These are phyloP conservation scores for Fusarium circinatum DNA, from an alignment of 2,329 filamentous ascomycete genomes.

Conservation along the genomic window DNA sequence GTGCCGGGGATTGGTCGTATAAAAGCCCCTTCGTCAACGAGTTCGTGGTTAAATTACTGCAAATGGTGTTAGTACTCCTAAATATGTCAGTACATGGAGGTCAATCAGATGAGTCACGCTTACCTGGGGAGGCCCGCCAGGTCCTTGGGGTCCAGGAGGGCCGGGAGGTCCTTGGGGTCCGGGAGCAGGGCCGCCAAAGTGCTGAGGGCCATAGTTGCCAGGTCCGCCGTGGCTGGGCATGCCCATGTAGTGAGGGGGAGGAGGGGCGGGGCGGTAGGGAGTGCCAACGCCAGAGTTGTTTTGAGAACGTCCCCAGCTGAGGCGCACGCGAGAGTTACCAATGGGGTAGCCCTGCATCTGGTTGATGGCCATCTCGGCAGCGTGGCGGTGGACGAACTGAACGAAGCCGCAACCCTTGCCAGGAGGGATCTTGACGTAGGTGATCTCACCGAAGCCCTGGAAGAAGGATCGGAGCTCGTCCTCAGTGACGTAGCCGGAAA, in stretches of 20 bases:
- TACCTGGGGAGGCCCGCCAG: constrained; percentile 55
- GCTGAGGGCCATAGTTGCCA: constrained; percentile 58
- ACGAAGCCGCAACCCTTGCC: constrained; percentile 99
- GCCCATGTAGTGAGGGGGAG: constrained; percentile 65
- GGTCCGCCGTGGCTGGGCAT: constrained; percentile 57
- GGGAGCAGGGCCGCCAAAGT: constrained; percentile 58
- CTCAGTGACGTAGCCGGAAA: constrained; percentile 98
- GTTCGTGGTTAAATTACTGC: constrained; percentile 46
- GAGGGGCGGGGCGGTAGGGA: constrained; percentile 92
- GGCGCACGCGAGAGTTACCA: constrained; percentile 95
- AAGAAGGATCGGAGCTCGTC: constrained; percentile 99
- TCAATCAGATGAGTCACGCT: constrained; percentile 4
- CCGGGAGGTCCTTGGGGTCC: constrained; percentile 56
- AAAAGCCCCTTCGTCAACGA: constrained; percentile 44
- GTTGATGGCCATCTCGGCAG: constrained; percentile 99
- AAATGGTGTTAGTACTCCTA: constrained; percentile 28
- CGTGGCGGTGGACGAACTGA: constrained; percentile 98
- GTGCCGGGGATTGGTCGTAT: constrained; percentile 36
- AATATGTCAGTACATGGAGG: background rate
- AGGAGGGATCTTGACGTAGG: constrained; percentile 99
- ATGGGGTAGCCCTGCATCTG: constrained; percentile 99
- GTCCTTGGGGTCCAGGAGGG: constrained; percentile 51
- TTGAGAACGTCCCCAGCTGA: constrained; percentile 97
- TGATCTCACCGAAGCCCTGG: constrained; percentile 99
- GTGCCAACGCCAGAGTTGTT: constrained; percentile 99